phyloP scores from a whole-genome alignment of 106 monocot genomes.

The Allium sativum region DNA sequence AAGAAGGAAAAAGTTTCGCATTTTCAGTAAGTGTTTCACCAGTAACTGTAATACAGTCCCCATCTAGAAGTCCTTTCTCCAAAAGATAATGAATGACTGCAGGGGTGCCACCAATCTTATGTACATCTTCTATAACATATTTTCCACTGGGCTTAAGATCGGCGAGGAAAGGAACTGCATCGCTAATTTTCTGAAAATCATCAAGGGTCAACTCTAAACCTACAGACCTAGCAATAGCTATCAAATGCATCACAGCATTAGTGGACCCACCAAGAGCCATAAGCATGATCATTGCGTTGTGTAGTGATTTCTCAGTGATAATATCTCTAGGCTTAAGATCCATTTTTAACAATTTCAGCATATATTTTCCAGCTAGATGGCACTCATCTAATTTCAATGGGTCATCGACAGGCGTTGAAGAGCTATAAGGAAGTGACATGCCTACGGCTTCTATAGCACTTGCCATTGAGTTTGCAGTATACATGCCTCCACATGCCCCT shows the following conservation, averaged over 20 bases:
- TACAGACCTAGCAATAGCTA: constrained; percentile 96
- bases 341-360: constrained; percentile 82
- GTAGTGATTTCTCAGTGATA: constrained; percentile 82
- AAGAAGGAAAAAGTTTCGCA: constrained; percentile 58
- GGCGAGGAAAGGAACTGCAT: constrained; percentile 82
- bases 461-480: constrained; percentile 99
- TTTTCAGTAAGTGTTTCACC: constrained; percentile 93
- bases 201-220: constrained; percentile 79
- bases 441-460: constrained; percentile 98
- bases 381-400: constrained; percentile 90
- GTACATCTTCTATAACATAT: constrained; percentile 99
- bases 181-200: constrained; percentile 97
- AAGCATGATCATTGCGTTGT: constrained; percentile 89
- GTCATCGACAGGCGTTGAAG: constrained; percentile 93
- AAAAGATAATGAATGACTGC: constrained; percentile 83
- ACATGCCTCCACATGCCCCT: constrained; percentile 99
- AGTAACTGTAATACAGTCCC: constrained; percentile 97
- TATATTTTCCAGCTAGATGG: constrained; percentile 77
- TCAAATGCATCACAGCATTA: constrained; percentile 96
- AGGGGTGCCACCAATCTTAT: constrained; percentile 95
- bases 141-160: constrained; percentile 99
- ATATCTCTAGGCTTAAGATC: constrained; percentile 94
- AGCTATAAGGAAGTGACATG: constrained; percentile 91
- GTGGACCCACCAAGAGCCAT: constrained; percentile 99
- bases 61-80: constrained; percentile 74